Conservation (phyloP, 164 flowering plant genomes). For the Chimonanthus salicifolius region DNA sequence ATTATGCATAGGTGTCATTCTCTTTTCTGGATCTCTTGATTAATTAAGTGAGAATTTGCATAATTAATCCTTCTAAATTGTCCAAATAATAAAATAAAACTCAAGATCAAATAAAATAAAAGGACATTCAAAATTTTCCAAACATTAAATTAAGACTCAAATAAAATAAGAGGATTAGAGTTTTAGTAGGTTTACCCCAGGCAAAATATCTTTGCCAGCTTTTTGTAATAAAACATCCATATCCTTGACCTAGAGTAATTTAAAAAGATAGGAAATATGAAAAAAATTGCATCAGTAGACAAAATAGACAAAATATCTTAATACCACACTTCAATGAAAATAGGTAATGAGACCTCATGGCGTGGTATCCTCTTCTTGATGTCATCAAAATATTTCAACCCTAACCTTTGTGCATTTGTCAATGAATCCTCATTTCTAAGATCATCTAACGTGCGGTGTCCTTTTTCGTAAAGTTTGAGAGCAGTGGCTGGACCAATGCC, state of each 20-base stretch:
- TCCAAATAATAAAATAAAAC: no score
- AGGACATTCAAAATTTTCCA: no score
- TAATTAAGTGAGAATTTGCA: no score
- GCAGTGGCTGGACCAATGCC: constrained; percentile 98
- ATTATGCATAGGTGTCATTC: no score
- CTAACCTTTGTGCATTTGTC: constrained; percentile 69
- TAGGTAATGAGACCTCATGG: constrained; percentile 47
- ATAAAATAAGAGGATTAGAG: no score
- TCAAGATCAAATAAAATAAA: no score
- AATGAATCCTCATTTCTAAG: constrained; percentile 65
- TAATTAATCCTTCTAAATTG: no score
- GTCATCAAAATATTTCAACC: constrained; percentile 86
- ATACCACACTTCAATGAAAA: background rate
- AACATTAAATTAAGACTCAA: no score
- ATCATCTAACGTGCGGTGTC: constrained; percentile 77
- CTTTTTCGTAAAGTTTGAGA: constrained; percentile 82
- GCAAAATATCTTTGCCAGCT: constrained; percentile 68
- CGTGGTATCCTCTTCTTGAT: constrained; percentile 84
- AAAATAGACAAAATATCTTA: background rate
- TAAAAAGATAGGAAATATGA: background rate
- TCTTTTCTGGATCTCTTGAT: no score
- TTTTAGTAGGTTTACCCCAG: constrained; percentile 47
- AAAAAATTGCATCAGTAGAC: background rate
- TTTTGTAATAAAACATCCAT: constrained; percentile 77
- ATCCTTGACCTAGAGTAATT: constrained; percentile 57